These are phyloP conservation scores for Pseudogymnoascus pannorum DNA, from an alignment of 2,329 filamentous ascomycete genomes.

Conservation along the genomic window DNA sequence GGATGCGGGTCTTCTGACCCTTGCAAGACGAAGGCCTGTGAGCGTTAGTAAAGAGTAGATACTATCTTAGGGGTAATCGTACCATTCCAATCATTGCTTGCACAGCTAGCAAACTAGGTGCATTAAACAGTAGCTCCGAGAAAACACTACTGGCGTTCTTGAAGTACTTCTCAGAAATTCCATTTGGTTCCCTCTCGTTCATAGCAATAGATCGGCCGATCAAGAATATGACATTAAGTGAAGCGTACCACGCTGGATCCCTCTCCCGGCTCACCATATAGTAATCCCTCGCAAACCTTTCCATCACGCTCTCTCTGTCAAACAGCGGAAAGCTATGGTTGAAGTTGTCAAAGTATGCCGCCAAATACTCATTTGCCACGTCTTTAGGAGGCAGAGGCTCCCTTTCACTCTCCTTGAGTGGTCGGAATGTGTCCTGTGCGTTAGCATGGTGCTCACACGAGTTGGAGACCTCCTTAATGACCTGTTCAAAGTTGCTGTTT, in stretches of 20 bases:
- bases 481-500: conserved; percentile 10
- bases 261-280: background rate
- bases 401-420: background rate
- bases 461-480: background rate
- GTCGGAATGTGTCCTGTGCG: background rate
- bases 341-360: conserved; percentile 16
- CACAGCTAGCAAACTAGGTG: conserved; percentile 19
- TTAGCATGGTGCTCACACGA: background rate
- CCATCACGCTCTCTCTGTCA: conserved; percentile 17
- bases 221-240: conserved; percentile 20
- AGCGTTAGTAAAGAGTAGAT: background rate
- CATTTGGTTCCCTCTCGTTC: background rate
- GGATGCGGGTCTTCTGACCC: conserved; percentile 17
- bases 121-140: conserved; percentile 18
- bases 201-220: background rate
- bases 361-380: conserved; percentile 10
- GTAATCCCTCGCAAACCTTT: conserved; percentile 7
- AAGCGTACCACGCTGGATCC: conserved; percentile 22
- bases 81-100: conserved; percentile 21
- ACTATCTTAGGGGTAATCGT: background rate
- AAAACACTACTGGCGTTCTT: conserved; percentile 21
- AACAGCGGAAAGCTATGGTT: conserved; percentile 18
- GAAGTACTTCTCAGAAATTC: conserved; percentile 16
- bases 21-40: conserved; percentile 9
- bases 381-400: conserved; percentile 13